Base-by-base conservation (phyloP, 208 protist genomes). In the Acanthamoeba rhysodes region DNA sequence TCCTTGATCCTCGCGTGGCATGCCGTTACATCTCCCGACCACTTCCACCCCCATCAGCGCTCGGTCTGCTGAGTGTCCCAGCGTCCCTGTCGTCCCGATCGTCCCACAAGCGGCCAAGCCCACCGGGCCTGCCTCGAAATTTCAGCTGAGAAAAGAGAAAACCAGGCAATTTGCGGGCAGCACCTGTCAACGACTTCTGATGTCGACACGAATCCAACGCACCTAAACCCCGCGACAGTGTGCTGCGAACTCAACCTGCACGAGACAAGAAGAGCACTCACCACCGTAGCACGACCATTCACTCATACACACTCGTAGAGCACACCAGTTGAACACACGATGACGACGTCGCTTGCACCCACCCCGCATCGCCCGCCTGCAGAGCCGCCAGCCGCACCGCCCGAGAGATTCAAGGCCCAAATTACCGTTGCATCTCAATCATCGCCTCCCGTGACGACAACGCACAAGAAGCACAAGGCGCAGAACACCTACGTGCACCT, bases 401-500 rank as follows among this genome's bases (percentile, higher is more conserved):
- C 68, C n/a, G 68, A 74, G 32, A 74, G 68, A 37, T 37, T 74
- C 32, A 74, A 74, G 68, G 68, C 68, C 5, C 68, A 74, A 74
- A n/a, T 74, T 29, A 74, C 68, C 68, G 68, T 74, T 74, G 24
- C 68, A 41, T 18, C 68, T 14, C 68, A 64, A 64, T 64, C 18
- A 8, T 22, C 29, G 10, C n/a, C 18, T 16, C 18, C 68, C 8
- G 29, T n/a, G 29, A 37, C 34, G 24, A 37, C 76, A 9, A 34
- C 76, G 12, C 24, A n/a, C 10, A 84, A 84, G 76, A 45, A 84
- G 37, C 18, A n/a, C 41, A 84, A 84, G 41, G 76, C 76, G 4
- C 76, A 84, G 20, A 84, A 57, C 6, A 84, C 76, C n/a, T 84
- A 53, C 18, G 76, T 84, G 41, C 76, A 84, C 41, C 76, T 84